Conservation (phyloP, 805 yeast genomes). For the Metschnikowia aberdeeniae region DNA sequence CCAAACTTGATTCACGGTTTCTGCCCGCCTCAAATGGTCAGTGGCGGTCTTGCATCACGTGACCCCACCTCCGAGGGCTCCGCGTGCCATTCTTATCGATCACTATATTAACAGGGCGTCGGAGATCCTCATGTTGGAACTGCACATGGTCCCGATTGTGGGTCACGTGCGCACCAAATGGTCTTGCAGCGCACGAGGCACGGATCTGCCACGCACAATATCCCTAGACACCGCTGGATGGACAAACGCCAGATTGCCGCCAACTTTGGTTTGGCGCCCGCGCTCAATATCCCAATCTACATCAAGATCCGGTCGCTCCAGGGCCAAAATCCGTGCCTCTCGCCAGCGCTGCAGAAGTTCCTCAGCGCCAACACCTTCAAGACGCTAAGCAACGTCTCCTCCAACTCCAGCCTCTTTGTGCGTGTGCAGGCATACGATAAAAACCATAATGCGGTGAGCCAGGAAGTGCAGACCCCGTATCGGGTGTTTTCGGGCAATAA, state of each 20-base stretch:
- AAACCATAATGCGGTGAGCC: slow-evolving; percentile 24
- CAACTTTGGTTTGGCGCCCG: slow-evolving; percentile 39
- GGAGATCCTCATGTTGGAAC: no score
- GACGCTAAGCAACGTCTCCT: slow-evolving; percentile 26
- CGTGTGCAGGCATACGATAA: slow-evolving; percentile 31
- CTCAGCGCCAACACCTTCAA: slow-evolving; percentile 33
- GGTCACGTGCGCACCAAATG: no score
- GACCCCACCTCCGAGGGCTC: no score
- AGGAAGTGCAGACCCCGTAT: slow-evolving; percentile 35
- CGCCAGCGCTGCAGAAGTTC: slow-evolving; percentile 29
- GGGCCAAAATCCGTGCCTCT: slow-evolving; percentile 11
- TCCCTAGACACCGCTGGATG: not conserved
- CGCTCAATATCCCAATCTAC: slow-evolving; percentile 29
- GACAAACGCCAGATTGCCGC: slow-evolving; percentile 19
- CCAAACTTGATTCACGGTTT: no score
- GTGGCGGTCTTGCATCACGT: no score
- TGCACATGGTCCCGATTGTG: no score
- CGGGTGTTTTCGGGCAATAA: slow-evolving; percentile 29
- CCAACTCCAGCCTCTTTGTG: slow-evolving; percentile 34
- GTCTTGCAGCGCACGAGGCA: no score
- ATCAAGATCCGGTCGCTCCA: slow-evolving; percentile 32
- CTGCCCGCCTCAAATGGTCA: no score
- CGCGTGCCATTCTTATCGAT: no score
- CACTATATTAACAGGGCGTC: no score
- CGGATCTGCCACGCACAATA: no score